Conservation (phyloP, 73 alveolate genomes). For the Stentor coeruleus region DNA sequence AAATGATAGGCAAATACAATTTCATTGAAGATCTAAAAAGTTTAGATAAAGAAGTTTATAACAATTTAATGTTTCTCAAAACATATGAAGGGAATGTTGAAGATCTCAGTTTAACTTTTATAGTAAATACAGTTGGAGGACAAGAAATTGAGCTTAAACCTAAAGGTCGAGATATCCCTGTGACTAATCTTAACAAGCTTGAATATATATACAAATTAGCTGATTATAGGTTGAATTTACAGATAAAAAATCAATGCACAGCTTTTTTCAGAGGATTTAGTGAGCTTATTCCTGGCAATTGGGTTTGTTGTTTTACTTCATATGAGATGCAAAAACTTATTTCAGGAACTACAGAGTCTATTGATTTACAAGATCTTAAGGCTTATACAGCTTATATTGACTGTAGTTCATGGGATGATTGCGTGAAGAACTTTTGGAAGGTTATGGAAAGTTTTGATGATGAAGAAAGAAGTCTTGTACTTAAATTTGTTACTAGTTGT, state of each 20-base stretch:
- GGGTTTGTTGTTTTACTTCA: conserved; percentile 82
- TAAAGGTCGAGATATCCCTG: conserved; percentile 80
- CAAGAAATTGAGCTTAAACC: conserved; percentile 76
- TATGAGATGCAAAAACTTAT: conserved; percentile 85
- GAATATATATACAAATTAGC: conserved; percentile 80
- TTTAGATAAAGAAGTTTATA: conserved; percentile 82
- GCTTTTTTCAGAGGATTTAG: conserved; percentile 85
- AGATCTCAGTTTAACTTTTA: conserved; percentile 54
- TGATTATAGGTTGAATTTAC: conserved; percentile 72
- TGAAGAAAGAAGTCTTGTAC: conserved; percentile 72
- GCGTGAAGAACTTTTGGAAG: conserved; percentile 85
- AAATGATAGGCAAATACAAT: conserved; percentile 68
- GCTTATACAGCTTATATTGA: conserved; percentile 87
- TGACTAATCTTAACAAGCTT: conserved; percentile 74
- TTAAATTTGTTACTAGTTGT: conserved; percentile 90
- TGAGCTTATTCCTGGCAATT: conserved; percentile 67
- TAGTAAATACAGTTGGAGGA: conserved; percentile 55
- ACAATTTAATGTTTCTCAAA: conserved; percentile 54
- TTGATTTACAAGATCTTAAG: conserved; percentile 83
- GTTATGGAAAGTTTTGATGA: conserved; percentile 68
- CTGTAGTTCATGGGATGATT: conserved; percentile 50
- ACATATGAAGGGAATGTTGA: conserved; percentile 59
- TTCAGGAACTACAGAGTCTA: conserved; percentile 76
- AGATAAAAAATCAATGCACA: conserved; percentile 70
- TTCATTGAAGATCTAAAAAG: conserved; percentile 83